Percentiles rank a stretch among this genome's conserved stretches.
Evolutionary conservation across 441 rosid species (phyloP).

Genomic region (Dalechampia spathulata): DNA sequence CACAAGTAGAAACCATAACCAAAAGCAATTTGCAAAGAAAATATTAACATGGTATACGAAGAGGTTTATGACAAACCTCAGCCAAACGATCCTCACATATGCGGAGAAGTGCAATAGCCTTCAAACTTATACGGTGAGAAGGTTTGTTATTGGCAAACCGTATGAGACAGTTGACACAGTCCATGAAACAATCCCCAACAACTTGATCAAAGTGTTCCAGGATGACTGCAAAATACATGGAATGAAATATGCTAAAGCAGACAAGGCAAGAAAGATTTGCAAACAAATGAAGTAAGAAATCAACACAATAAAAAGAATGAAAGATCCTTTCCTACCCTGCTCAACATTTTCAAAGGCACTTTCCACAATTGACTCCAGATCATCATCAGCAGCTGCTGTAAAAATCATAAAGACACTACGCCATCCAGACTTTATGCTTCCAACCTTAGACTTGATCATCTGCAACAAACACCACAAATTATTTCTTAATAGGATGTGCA

Average conservation of each 20-base stretch:
- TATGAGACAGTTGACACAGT: slow-evolving; percentile 97
- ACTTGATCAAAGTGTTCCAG: slow-evolving; percentile 99
- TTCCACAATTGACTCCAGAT: slow-evolving; percentile 89
- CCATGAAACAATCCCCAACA: slow-evolving; percentile 99
- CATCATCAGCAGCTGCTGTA: slow-evolving; percentile 98
- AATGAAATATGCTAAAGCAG: slow-evolving; percentile 21
- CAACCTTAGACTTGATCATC: slow-evolving; percentile 99
- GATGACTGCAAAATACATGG: slow-evolving; percentile 65
- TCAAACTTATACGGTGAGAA: slow-evolving; percentile 94
- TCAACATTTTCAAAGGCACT: slow-evolving; percentile 99
- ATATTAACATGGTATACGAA: slow-evolving; percentile 2
- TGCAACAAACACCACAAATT: slow-evolving; percentile 31
- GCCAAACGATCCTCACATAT: slow-evolving; percentile 99
- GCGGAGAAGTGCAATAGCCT: slow-evolving; percentile 98
- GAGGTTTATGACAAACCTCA: slow-evolving; percentile 50
- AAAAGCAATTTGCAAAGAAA: not conserved
- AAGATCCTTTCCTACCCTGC: slow-evolving; percentile 52
- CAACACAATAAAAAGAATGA: slow-evolving; percentile 18
- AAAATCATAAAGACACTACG: slow-evolving; percentile 98
- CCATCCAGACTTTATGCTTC: slow-evolving; percentile 99
- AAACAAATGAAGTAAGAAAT: not conserved
- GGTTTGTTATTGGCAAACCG: slow-evolving; percentile 95
- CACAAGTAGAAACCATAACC: not conserved
- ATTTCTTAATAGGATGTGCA: not conserved
- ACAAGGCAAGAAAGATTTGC: slow-evolving; percentile 8